These are phyloP conservation scores for Malus domestica DNA, from an alignment of 306 rosid species.

Conservation along the genomic window ASM211411v1 NC_041801.1:991001-991500, in stretches of 20 bases:
- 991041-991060: conserved; percentile 87
- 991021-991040: conserved; percentile 90
- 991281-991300: background rate
- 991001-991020: conserved; percentile 53
- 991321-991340: conserved; percentile 5
- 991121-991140: background rate
- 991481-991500: conserved; percentile 15
- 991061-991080: conserved; percentile 89
- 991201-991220: background rate
- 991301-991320: background rate
- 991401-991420: conserved; percentile 60
- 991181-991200: background rate
- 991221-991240: background rate
- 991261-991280: background rate
- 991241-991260: background rate
- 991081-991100: background rate
- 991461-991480: conserved; percentile 73
- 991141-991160: background rate
- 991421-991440: conserved; percentile 45
- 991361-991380: conserved; percentile 80
- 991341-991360: conserved; percentile 25
- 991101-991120: background rate
- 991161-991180: background rate
- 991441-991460: conserved; percentile 45
- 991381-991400: conserved; percentile 80